Percentiles rank a stretch among this genome's conserved stretches.
Evolutionary conservation across 1,139 yeast species (phyloP).

Genomic region (Wickerhamiella pararugosa): DNA sequence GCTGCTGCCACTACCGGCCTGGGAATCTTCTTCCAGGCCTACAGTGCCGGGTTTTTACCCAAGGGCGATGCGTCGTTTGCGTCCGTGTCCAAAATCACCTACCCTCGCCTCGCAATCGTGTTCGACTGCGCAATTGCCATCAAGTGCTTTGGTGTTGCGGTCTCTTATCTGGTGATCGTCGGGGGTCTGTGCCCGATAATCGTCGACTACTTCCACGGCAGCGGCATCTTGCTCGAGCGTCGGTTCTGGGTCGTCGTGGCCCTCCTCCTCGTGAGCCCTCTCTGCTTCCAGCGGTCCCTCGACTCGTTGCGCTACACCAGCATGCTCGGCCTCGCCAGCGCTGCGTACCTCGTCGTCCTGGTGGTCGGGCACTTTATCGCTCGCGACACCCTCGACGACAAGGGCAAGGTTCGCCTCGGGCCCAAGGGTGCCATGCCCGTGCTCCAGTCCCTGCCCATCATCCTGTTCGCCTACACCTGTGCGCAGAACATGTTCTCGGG

Average conservation of each 20-base stretch:
- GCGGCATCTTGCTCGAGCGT: constrained; percentile 18
- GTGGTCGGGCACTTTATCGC: constrained; percentile 48
- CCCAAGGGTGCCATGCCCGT: constrained; percentile 49
- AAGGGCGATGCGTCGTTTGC: constrained; percentile 75
- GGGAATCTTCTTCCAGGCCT: constrained; percentile 70
- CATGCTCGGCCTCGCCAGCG: constrained; percentile 66
- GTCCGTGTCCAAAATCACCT: constrained; percentile 66
- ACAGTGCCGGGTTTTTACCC: constrained; percentile 53
- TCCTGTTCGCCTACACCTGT: constrained; percentile 89
- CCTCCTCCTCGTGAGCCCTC: constrained; percentile 51
- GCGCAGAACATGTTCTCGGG: constrained; percentile 87
- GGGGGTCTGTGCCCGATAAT: constrained; percentile 78
- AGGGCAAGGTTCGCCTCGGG: constrained; percentile 39
- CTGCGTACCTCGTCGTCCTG: constrained; percentile 61
- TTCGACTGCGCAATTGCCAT: constrained; percentile 81
- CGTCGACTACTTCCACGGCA: constrained; percentile 17
- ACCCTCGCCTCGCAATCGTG: constrained; percentile 65
- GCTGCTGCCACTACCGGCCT: constrained; percentile 70
- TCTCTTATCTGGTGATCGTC: constrained; percentile 72
- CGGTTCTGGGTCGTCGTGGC: constrained; percentile 55
- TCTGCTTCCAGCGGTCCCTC: constrained; percentile 55
- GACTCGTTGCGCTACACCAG: constrained; percentile 83
- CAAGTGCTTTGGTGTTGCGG: constrained; percentile 83
- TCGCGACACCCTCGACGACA: constrained; percentile 30
- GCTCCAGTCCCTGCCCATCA: constrained; percentile 72